Evolutionary conservation across 176 grass and related monocot species (phyloP).

Genomic region (sorghum (Sorghum bicolor)): Sorghum_bicolor_NCBIv3 NC_012874.2:2963001-2963500

Average conservation of each 20-base stretch:
- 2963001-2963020: not conserved
- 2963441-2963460: too few relatives aligned
- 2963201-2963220: slow-evolving; percentile 79
- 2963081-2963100: not conserved
- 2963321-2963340: not conserved
- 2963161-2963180: slow-evolving; percentile 77
- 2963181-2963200: slow-evolving; percentile 86
- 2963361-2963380: too few relatives aligned
- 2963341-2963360: not conserved
- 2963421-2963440: too few relatives aligned
- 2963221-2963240: slow-evolving; percentile 95
- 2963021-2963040: not conserved
- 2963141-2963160: slow-evolving; percentile 67
- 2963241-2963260: slow-evolving; percentile 92
- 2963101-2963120: not conserved
- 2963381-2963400: too few relatives aligned
- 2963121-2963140: slow-evolving; percentile 31
- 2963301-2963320: not conserved
- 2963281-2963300: not conserved
- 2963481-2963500: too few relatives aligned
- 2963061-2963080: not conserved
- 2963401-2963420: too few relatives aligned
- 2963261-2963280: slow-evolving; percentile 32
- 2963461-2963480: too few relatives aligned
- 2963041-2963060: not conserved